Percentiles rank a stretch among this genome's conserved stretches.
phyloP scores from a whole-genome alignment of 2,329 filamentous ascomycete genomes.

The Corinectria fuckeliana region DNA sequence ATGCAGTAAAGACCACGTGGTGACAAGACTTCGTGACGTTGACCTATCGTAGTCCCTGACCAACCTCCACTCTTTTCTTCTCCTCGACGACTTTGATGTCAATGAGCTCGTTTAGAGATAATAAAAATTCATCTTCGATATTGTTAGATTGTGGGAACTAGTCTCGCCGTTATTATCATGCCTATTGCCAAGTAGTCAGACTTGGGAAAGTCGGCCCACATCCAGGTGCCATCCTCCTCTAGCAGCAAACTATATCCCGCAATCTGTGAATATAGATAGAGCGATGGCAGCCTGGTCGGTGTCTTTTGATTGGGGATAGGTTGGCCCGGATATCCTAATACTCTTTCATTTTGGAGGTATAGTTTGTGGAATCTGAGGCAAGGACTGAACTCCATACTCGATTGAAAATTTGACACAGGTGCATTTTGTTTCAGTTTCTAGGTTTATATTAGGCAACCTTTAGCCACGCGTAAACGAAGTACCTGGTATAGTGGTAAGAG shows the following conservation, averaged over 20 bases:
- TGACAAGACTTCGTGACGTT: slow-evolving; percentile 19
- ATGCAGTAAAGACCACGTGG: slow-evolving; percentile 15
- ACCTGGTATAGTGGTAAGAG: neutral
- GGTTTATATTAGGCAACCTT: neutral
- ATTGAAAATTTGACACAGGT: neutral
- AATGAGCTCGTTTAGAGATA: slow-evolving; percentile 27
- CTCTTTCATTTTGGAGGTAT: neutral
- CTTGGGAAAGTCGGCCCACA: slow-evolving; percentile 1
- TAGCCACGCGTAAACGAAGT: neutral
- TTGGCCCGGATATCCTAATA: slow-evolving; percentile 5
- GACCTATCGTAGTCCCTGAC: slow-evolving; percentile 28
- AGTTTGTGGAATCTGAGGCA: neutral
- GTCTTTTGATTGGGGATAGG: neutral
- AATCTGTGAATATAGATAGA: neutral
- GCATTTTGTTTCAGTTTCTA: neutral
- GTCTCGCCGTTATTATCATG: neutral
- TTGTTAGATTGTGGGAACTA: slow-evolving; percentile 24
- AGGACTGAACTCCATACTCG: neutral
- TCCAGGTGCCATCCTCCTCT: slow-evolving; percentile 33
- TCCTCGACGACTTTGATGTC: slow-evolving; percentile 16
- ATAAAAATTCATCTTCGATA: slow-evolving; percentile 22
- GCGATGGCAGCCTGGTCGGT: neutral
- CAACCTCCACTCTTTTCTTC: slow-evolving; percentile 20
- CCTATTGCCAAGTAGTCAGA: neutral
- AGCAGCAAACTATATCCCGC: slow-evolving; percentile 21